phyloP scores from a whole-genome alignment of 345 rosid genomes.

The Zanthoxylum bungeanum region DNA sequence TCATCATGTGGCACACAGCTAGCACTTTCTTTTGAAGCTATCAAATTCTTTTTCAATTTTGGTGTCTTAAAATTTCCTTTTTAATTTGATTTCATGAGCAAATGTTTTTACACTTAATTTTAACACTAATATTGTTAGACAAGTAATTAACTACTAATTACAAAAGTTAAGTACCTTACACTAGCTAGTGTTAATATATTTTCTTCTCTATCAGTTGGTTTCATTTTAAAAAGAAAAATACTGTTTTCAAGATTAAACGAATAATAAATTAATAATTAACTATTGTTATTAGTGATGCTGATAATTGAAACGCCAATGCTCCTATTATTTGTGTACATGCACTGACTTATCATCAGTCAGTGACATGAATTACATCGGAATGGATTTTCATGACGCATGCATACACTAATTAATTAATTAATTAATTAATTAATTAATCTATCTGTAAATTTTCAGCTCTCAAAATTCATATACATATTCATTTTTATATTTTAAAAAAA shows the following conservation, averaged over 20 bases:
- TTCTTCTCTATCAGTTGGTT: too few relatives aligned
- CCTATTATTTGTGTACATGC: conserved; percentile 18
- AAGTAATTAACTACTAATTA: too few relatives aligned
- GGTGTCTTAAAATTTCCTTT: neutral
- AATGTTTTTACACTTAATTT: too few relatives aligned
- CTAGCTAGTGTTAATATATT: too few relatives aligned
- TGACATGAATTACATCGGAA: neutral
- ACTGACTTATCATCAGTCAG: conserved; percentile 26
- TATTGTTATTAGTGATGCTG: neutral
- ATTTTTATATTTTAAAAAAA: neutral
- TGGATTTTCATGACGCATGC: neutral
- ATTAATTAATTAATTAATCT: too few relatives aligned
- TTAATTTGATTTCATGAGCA: too few relatives aligned
- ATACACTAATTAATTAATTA: neutral
- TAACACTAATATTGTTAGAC: too few relatives aligned
- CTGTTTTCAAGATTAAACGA: too few relatives aligned
- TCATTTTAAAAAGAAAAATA: too few relatives aligned
- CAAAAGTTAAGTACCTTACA: too few relatives aligned
- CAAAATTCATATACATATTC: neutral
- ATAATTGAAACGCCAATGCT: conserved; percentile 31
- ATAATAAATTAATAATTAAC: too few relatives aligned
- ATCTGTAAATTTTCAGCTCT: neutral
- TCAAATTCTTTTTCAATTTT: neutral
- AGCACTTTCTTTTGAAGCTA: neutral
- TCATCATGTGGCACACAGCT: neutral